phyloP scores from a whole-genome alignment of 495 filamentous ascomycete genomes.

The Aspergillus funiculosus region DNA sequence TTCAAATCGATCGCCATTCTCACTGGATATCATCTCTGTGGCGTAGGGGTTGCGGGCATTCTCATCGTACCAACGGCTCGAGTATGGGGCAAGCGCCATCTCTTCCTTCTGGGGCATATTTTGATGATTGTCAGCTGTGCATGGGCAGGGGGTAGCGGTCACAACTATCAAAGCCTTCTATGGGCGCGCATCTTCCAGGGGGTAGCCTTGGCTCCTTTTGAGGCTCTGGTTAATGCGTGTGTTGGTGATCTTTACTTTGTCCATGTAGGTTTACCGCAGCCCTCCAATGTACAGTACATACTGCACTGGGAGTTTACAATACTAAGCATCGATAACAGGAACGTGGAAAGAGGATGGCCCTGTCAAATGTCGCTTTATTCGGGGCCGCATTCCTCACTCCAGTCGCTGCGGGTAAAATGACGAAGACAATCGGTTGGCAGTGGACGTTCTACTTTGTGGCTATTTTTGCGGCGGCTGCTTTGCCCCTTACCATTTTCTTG shows the following conservation, averaged over 20 bases:
- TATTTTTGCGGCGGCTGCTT: slow-evolving; percentile 56
- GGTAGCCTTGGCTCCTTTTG: slow-evolving; percentile 68
- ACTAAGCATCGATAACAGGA: slow-evolving; percentile 42
- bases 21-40: slow-evolving; percentile 83
- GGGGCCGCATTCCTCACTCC: slow-evolving; percentile 91
- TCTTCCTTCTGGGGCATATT: slow-evolving; percentile 73
- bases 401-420: slow-evolving; percentile 81
- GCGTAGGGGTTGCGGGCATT: slow-evolving; percentile 72
- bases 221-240: slow-evolving; percentile 68
- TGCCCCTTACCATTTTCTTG: slow-evolving; percentile 67
- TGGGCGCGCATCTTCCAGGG: slow-evolving; percentile 73
- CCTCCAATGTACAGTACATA: not conserved
- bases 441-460: slow-evolving; percentile 72
- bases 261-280: slow-evolving; percentile 48
- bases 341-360: slow-evolving; percentile 83
- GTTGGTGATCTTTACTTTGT: slow-evolving; percentile 75
- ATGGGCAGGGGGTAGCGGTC: slow-evolving; percentile 70
- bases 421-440: slow-evolving; percentile 64
- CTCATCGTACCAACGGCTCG: slow-evolving; percentile 82
- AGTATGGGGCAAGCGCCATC: slow-evolving; percentile 86
- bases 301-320: not conserved
- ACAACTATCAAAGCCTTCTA: slow-evolving; percentile 63
- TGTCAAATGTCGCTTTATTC: slow-evolving; percentile 83
- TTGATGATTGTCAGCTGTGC: slow-evolving; percentile 64
- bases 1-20: slow-evolving; percentile 73